Evolutionary conservation across 2,329 filamentous ascomycete genomes (phyloP).

Genomic region (Drechslerella dactyloides): DNA sequence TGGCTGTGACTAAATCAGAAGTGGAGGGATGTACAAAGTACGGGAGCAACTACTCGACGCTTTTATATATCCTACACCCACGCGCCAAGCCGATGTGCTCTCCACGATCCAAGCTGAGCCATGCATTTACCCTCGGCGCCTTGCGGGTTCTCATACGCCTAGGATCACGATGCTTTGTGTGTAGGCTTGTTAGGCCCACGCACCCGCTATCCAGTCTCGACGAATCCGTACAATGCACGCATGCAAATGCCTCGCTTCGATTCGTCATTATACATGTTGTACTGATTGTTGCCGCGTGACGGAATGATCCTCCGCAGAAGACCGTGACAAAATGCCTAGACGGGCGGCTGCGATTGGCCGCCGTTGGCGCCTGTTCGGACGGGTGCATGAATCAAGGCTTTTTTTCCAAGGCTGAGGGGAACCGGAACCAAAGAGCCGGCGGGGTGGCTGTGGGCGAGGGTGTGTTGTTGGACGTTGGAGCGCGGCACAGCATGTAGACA

Average conservation of each 20-base stretch:
- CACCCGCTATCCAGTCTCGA: slow-evolving; percentile 11
- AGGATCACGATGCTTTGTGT: not conserved
- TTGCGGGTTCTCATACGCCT: not conserved
- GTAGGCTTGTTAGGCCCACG: not conserved
- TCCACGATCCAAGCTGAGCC: too few relatives aligned
- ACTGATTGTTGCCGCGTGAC: not conserved
- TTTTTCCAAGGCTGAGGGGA: slow-evolving; percentile 36
- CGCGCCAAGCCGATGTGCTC: too few relatives aligned
- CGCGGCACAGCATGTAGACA: slow-evolving; percentile 40
- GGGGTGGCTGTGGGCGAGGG: slow-evolving; percentile 26
- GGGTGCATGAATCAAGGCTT: slow-evolving; percentile 42
- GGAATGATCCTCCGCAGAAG: slow-evolving; percentile 19
- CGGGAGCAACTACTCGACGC: too few relatives aligned
- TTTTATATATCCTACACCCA: too few relatives aligned
- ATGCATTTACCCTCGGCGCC: not conserved
- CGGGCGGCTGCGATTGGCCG: slow-evolving; percentile 14
- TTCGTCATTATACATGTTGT: too few relatives aligned
- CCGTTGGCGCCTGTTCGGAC: slow-evolving; percentile 26
- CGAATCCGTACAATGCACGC: not conserved
- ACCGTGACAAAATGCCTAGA: not conserved
- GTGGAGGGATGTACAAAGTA: too few relatives aligned
- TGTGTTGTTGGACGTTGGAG: slow-evolving; percentile 33
- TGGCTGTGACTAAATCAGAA: too few relatives aligned
- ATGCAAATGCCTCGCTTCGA: too few relatives aligned
- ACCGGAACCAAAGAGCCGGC: not conserved